Base-by-base conservation (phyloP, 371 early-diverging fungal genomes). In the Chytridium lagenaria region DNA sequence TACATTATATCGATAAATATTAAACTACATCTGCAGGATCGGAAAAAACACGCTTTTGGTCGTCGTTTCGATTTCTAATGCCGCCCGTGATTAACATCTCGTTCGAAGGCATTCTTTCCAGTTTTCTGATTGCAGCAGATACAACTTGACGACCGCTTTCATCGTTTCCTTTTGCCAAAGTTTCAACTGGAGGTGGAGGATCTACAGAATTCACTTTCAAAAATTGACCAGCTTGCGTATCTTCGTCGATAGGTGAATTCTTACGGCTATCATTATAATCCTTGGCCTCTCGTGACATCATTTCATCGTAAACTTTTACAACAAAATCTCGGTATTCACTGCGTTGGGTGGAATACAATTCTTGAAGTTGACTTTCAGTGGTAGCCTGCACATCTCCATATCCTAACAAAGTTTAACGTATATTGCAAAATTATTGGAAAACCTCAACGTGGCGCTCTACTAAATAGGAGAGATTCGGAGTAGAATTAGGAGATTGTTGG, bases 301-400 rank as follows among this genome's bases (percentile, higher is more conserved):
- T 49, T 38, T 81, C 83, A 36, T 83, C 75, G 69, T 90, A 88
- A 2, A 90, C 80, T 68, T 89, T 87, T 34, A 88, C 76, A n/a
- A 92, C 88, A 76, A 92, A 91, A 51, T 88, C 89, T 30, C 88
- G 81, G 69, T 90, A 92, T 76, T 92, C 90, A 49, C 80, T 76
- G 36, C 87, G 84, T 76, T 92, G 92, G 1, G 83, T 80, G 26
- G 80, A 73, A 66, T 90, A 86, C 2, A 87, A 74, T 44, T 88
- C 87, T 37, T 88, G 82, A 0, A 92, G 71, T 59, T 89, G 86
- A 22, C 88, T 89, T 22, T 82, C 88, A 83, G 86, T 86, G 0
- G 89, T 89, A 30, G 89, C 91, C 67, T 88, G 87, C 37, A 85
- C 12, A 90, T 74, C 68, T 89, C 88, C 77, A 87, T 80, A 59